A percentile compares a stretch with the other conserved stretches of the same genome.
Evolutionary conservation across 768 basidiomycete genomes (phyloP).

Genomic region (Cantharellus cinnabarinus): DNA sequence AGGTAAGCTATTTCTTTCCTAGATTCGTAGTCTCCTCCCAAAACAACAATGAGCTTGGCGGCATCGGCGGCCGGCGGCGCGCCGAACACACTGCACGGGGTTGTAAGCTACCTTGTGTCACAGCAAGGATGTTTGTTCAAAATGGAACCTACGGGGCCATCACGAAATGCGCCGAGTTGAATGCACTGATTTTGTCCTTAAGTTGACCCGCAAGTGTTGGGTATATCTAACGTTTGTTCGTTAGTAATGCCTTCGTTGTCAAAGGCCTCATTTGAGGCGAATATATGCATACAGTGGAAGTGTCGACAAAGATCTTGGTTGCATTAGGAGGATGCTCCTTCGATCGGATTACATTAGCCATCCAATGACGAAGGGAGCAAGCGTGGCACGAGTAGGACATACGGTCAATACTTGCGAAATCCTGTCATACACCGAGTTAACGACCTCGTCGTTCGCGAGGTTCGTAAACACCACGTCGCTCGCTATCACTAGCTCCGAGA

Average conservation of each 20-base stretch:
- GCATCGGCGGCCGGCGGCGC: conserved; percentile 43
- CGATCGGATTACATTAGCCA: background rate
- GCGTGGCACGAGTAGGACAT: conserved; percentile 5
- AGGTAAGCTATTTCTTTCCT: conserved; percentile 64
- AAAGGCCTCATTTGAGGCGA: background rate
- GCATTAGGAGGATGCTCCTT: conserved; percentile 19
- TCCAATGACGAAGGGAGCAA: background rate
- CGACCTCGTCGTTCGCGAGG: conserved; percentile 50
- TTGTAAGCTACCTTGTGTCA: background rate
- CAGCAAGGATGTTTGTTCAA: background rate
- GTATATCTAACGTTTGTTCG: conserved; percentile 24
- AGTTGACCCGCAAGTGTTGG: conserved; percentile 29
- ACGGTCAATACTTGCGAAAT: conserved; percentile 42
- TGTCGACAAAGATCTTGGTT: conserved; percentile 67
- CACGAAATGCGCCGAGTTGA: background rate
- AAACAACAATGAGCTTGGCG: conserved; percentile 46
- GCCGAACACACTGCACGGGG: conserved; percentile 44
- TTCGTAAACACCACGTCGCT: conserved; percentile 64
- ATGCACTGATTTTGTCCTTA: background rate
- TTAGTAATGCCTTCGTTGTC: conserved; percentile 4
- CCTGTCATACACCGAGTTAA: conserved; percentile 38
- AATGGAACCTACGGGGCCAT: background rate
- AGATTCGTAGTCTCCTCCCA: conserved; percentile 63
- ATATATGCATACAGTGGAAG: conserved; percentile 43
- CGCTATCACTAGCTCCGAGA: conserved; percentile 37